Evolutionary conservation across 345 rosid species (phyloP).

Genomic region (Syzygium aromaticum): DNA sequence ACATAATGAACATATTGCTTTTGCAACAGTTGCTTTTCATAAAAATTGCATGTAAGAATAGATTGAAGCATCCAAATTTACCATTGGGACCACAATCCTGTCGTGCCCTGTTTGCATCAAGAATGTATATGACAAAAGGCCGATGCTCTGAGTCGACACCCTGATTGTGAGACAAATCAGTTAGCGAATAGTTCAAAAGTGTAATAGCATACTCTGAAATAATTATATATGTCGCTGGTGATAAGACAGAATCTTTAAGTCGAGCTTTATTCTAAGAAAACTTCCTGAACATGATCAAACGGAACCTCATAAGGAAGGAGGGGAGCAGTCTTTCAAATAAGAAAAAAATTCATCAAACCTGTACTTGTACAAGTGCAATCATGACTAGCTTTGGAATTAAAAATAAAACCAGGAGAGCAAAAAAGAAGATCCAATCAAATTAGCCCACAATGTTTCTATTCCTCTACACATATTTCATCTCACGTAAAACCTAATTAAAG

Average conservation of each 20-base stretch:
- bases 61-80: slow-evolving; percentile 23
- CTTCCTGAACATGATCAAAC: background rate
- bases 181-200: background rate
- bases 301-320: background rate
- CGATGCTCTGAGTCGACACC: slow-evolving; percentile 64
- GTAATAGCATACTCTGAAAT: background rate
- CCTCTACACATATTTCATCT: background rate
- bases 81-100: slow-evolving; percentile 95
- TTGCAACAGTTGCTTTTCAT: background rate
- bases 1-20: background rate
- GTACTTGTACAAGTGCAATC: background rate
- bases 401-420: background rate
- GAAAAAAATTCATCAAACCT: background rate
- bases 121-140: slow-evolving; percentile 88
- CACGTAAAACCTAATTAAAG: background rate
- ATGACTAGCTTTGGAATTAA: background rate
- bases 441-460: background rate
- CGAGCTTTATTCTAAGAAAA: background rate
- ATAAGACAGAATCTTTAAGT: background rate
- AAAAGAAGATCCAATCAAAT: background rate
- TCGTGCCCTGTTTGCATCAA: slow-evolving; percentile 62
- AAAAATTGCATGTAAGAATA: background rate
- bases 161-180: slow-evolving; percentile 17
- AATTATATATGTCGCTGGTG: background rate
- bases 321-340: background rate